A percentile compares a stretch with the other conserved stretches of the same genome.
Conservation (phyloP, 352 stramenopile species). For the Aphanomyces euteiches region DNA sequence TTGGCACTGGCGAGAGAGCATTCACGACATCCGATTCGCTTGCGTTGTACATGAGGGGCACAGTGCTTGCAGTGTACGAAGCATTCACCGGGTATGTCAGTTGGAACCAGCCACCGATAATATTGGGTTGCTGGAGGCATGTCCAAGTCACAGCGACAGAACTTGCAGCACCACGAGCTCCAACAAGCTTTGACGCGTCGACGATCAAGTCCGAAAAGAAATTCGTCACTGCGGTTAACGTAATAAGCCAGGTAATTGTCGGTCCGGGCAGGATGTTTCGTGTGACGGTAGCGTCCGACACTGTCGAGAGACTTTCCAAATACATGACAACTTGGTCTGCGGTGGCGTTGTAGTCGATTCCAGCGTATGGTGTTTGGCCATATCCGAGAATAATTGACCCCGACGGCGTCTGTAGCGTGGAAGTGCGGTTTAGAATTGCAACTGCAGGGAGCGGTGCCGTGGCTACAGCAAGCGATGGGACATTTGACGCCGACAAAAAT, state of each 20-base stretch:
- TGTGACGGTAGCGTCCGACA: conserved; percentile 40
- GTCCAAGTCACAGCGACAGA: conserved; percentile 31
- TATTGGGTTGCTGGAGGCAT: conserved; percentile 40
- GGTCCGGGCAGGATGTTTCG: conserved; percentile 32
- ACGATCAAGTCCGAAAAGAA: conserved; percentile 39
- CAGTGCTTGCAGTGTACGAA: conserved; percentile 31
- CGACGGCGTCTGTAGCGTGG: conserved; percentile 32
- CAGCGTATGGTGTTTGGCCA: conserved; percentile 27
- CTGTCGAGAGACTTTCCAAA: conserved; percentile 8
- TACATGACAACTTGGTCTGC: conserved; percentile 15
- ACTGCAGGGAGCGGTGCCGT: background rate
- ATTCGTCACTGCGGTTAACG: conserved; percentile 49
- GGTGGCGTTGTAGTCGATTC: conserved; percentile 5
- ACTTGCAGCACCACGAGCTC: conserved; percentile 22
- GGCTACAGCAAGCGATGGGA: conserved; percentile 42
- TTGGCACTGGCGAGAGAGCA: conserved; percentile 46
- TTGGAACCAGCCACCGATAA: conserved; percentile 49
- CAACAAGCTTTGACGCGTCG: conserved; percentile 30
- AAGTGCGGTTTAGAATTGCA: background rate
- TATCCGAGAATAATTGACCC: conserved; percentile 49
- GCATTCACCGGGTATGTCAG: conserved; percentile 46
- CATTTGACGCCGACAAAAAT: conserved; percentile 47
- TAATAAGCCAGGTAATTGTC: conserved; percentile 49
- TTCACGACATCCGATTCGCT: conserved; percentile 26
- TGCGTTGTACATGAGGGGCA: conserved; percentile 57